Evolutionary conservation across 2,329 filamentous ascomycete genomes (phyloP).

Genomic region (Sarocladiaceae sp.): DNA sequence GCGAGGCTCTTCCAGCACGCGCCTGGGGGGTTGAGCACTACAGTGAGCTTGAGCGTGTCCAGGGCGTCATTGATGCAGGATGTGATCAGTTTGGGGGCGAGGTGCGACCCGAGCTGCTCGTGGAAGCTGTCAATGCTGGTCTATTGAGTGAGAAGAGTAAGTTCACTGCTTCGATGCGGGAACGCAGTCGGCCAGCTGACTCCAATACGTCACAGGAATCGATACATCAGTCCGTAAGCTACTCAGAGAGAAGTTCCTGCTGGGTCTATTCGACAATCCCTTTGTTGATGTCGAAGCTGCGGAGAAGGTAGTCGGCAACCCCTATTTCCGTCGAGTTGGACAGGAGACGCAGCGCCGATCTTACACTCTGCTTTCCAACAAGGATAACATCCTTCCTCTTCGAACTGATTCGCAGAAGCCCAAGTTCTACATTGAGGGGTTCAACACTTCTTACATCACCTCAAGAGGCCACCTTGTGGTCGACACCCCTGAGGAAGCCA

Average conservation of each 20-base stretch:
- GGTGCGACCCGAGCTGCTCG: conserved; percentile 40
- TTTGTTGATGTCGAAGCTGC: conserved; percentile 43
- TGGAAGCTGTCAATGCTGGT: conserved; percentile 38
- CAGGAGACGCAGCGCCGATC: conserved; percentile 22
- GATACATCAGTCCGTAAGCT: conserved; percentile 41
- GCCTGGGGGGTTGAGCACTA: conserved; percentile 47
- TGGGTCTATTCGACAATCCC: conserved; percentile 48
- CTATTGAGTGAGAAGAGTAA: conserved; percentile 35
- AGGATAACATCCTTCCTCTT: conserved; percentile 17
- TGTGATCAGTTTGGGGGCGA: conserved; percentile 51
- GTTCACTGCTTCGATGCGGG: no score
- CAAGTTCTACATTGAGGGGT: conserved; percentile 18
- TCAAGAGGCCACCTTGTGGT: conserved; percentile 24
- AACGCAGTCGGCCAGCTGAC: no score
- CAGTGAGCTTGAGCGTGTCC: conserved; percentile 35
- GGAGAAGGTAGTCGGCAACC: conserved; percentile 35
- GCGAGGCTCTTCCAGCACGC: conserved; percentile 41
- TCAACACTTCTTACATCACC: conserved; percentile 15
- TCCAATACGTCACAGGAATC: no score
- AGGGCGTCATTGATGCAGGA: conserved; percentile 43
- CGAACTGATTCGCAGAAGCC: conserved; percentile 4
- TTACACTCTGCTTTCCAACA: conserved; percentile 22
- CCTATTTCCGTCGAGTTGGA: conserved; percentile 31
- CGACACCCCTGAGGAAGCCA: conserved; percentile 30
- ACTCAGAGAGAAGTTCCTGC: conserved; percentile 44